These are phyloP conservation scores for Hanseniaspora singularis DNA, from an alignment of 805 yeast genomes.

Conservation along the genomic window DNA sequence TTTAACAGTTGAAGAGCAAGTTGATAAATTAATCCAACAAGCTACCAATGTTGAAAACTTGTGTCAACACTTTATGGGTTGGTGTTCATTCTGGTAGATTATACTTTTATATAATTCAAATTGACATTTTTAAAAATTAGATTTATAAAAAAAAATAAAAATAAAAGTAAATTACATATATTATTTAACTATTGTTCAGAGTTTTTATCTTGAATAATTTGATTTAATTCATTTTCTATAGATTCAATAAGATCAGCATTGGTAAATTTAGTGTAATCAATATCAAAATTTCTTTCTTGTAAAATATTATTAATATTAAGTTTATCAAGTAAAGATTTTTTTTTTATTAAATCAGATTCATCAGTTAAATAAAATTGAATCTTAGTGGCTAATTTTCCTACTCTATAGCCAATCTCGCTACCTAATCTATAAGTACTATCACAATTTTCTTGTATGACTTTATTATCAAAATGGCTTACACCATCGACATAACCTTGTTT, in stretches of 20 bases:
- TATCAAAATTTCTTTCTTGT: conserved; percentile 42
- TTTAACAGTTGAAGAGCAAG: conserved; percentile 76
- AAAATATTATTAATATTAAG: conserved; percentile 49
- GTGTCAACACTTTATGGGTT: conserved; percentile 94
- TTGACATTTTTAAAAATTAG: not conserved
- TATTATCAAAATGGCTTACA: conserved; percentile 52
- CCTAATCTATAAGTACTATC: conserved; percentile 72
- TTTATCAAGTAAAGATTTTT: conserved; percentile 33
- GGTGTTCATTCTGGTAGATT: conserved; percentile 99
- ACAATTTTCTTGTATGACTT: conserved; percentile 64
- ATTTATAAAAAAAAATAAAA: not conserved
- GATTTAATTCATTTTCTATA: conserved; percentile 36
- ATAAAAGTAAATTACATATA: too few species aligned
- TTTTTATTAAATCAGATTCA: conserved; percentile 17
- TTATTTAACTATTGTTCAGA: too few species aligned
- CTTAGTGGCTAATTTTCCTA: conserved; percentile 53
- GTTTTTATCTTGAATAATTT: too few species aligned
- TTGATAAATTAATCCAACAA: conserved; percentile 84
- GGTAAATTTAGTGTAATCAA: conserved; percentile 31
- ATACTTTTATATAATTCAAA: too few species aligned
- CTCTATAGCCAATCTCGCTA: conserved; percentile 50
- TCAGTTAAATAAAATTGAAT: conserved; percentile 30
- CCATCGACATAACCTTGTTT: conserved; percentile 84
- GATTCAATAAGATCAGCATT: conserved; percentile 28
- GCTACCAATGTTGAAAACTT: conserved; percentile 93